Evolutionary conservation across 495 filamentous ascomycete genomes (phyloP).

Genomic region (Acidiella bohemica): DNA sequence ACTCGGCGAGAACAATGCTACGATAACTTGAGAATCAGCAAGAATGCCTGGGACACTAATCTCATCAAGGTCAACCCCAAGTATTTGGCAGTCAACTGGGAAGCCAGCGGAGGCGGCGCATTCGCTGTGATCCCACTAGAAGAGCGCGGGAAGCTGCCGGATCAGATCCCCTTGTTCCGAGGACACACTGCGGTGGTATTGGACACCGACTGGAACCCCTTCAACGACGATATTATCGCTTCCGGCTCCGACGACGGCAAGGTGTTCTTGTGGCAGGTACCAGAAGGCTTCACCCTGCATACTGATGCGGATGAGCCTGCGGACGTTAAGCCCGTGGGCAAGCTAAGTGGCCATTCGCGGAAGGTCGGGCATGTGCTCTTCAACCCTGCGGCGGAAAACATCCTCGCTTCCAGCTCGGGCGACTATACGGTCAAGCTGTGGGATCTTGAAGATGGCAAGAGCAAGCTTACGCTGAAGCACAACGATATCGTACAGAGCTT

Average conservation of each 20-base stretch:
- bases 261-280: constrained; percentile 90
- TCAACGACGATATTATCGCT: constrained; percentile 82
- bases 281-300: constrained; percentile 69
- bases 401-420: constrained; percentile 88
- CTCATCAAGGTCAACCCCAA: constrained; percentile 96
- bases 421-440: constrained; percentile 92
- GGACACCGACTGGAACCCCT: constrained; percentile 97
- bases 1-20: constrained; percentile 78
- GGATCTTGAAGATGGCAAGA: constrained; percentile 73
- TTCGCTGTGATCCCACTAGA: constrained; percentile 90
- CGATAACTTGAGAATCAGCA: constrained; percentile 86
- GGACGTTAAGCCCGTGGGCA: constrained; percentile 68
- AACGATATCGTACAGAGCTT: constrained; percentile 85
- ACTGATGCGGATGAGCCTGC: constrained; percentile 70
- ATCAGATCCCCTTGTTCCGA: constrained; percentile 86
- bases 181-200: constrained; percentile 91
- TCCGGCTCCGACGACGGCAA: constrained; percentile 95
- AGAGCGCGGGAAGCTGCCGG: constrained; percentile 77
- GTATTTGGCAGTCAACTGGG: constrained; percentile 96
- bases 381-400: constrained; percentile 90
- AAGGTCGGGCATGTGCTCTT: constrained; percentile 97
- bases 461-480: constrained; percentile 63
- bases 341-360: constrained; percentile 64
- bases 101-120: constrained; percentile 88
- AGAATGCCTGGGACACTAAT: constrained; percentile 97